A percentile compares a stretch with the other conserved stretches of the same genome.
phyloP scores from a whole-genome alignment of 768 basidiomycete genomes.

The Boletus pseudo-olivaceus region DNA sequence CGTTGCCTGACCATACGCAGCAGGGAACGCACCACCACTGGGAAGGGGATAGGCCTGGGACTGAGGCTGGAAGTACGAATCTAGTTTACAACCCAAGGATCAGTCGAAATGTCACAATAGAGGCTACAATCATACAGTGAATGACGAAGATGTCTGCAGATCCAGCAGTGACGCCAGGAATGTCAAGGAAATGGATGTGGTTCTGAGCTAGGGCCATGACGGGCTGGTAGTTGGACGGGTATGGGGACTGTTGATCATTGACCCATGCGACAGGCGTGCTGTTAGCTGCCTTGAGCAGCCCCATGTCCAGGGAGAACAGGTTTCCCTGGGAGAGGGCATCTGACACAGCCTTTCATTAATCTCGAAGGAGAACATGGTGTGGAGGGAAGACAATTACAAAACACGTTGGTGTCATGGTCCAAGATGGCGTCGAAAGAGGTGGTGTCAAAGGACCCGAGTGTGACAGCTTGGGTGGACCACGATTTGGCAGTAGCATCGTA shows the following conservation, averaged over 20 bases:
- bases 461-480: constrained; percentile 74
- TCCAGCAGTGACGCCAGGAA: constrained; percentile 64
- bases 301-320: constrained; percentile 71
- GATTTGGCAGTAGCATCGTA: constrained; percentile 69
- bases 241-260: constrained; percentile 54
- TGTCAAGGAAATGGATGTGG: constrained; percentile 79
- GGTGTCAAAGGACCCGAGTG: constrained; percentile 55
- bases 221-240: constrained; percentile 59
- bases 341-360: constrained; percentile 24
- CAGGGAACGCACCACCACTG: constrained; percentile 56
- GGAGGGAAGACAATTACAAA: constrained; percentile 46
- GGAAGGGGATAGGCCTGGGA: constrained; percentile 53
- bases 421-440: constrained; percentile 67
- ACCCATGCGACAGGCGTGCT: constrained; percentile 59
- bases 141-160: constrained; percentile 80
- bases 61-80: constrained; percentile 74
- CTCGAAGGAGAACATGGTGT: not conserved
- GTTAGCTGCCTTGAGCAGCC: constrained; percentile 56
- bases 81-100: constrained; percentile 35
- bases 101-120: not conserved
- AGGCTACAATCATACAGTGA: constrained; percentile 57
- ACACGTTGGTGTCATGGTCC: constrained; percentile 92
- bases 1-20: constrained; percentile 61
- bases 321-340: constrained; percentile 67
- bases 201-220: constrained; percentile 84